phyloP scores from a whole-genome alignment of 768 basidiomycete species.

The Royoungia palumana region DNA sequence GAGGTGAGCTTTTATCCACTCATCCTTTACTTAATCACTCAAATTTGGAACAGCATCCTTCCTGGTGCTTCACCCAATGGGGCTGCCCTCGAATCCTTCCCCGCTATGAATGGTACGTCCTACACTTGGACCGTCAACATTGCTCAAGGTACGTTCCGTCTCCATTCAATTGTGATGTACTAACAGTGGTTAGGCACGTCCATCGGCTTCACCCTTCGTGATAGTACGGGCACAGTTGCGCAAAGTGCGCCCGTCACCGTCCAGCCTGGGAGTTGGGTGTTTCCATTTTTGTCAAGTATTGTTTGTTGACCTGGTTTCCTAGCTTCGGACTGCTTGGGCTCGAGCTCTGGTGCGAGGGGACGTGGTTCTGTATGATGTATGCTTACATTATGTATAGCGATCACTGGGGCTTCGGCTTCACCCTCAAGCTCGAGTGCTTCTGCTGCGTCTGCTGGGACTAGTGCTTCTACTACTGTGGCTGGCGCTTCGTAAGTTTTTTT shows the following conservation, averaged over 20 bases:
- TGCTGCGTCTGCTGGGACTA: not conserved
- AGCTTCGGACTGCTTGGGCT: conserved; percentile 36
- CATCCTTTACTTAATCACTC: not conserved
- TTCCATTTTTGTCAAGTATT: not conserved
- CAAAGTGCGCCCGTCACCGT: conserved; percentile 56
- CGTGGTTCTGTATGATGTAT: conserved; percentile 7
- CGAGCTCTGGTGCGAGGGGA: conserved; percentile 21
- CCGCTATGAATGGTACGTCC: conserved; percentile 35
- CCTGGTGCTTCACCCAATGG: conserved; percentile 46
- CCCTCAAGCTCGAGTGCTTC: not conserved
- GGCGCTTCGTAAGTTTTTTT: conserved; percentile 20
- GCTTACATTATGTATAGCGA: conserved; percentile 18
- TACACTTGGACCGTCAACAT: conserved; percentile 57
- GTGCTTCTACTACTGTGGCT: not conserved
- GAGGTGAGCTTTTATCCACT: conserved; percentile 32
- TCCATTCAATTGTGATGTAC: not conserved
- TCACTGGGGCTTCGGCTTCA: conserved; percentile 1
- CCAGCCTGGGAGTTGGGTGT: conserved; percentile 46
- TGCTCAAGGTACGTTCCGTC: conserved; percentile 34
- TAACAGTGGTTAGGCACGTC: conserved; percentile 36
- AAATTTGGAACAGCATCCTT: conserved; percentile 43
- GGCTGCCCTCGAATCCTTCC: conserved; percentile 46
- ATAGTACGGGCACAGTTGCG: conserved; percentile 47
- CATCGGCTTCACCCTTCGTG: conserved; percentile 60
- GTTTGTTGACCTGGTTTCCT: conserved; percentile 21